Evolutionary conservation across 2,329 filamentous ascomycete genomes (phyloP), one percentile per base, ranked within the genome.

Genomic region (Ophiostoma sp.): DNA sequence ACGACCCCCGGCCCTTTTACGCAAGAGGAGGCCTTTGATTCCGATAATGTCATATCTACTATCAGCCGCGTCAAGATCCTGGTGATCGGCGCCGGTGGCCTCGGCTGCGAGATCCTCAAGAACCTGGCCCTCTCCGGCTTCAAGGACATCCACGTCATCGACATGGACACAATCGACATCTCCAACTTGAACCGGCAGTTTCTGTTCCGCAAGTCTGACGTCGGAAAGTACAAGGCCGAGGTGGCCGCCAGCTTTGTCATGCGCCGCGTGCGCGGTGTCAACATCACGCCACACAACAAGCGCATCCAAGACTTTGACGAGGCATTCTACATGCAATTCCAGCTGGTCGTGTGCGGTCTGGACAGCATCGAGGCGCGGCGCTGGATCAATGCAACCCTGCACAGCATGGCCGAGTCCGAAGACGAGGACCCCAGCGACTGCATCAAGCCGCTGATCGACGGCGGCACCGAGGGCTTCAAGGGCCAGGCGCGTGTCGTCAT

Each of bases 131-230:
- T 99, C 66, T 97, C 94, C 1, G 93, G 93, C 41, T 99, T 99
- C 82, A 96, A 91, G 78, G 87, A 97, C 75, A 97, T 99, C 73
- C 93, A 99, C 81, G 95, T 99, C 69, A 98, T 99, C 74, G 95
- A 99, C 80, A 99, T 99, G 95, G 93, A 99, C 78, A 99, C 94
- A 1, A 99, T 99, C 78, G 95, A 99, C 76, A 94, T 99, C 70
- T 97, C 93, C 66, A 99, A 99, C 77, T 85, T 99, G 36, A 99
- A 99, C 79, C 90, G 95, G 58, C 95, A 99, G 75, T 99, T 99
- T 76, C 87, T 99, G 69, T 99, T 99, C 79, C 91, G 95, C 36
- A 86, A 93, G 74, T 83, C 87, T 70, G 95, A 99, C 77, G 94
- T 99, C 41, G 95, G 96, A 49, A 94, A 92, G 75, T 91, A 85